Evolutionary conservation across 75 land plant genomes (phyloP).

Genomic region (Sequoia sempervirens): DNA sequence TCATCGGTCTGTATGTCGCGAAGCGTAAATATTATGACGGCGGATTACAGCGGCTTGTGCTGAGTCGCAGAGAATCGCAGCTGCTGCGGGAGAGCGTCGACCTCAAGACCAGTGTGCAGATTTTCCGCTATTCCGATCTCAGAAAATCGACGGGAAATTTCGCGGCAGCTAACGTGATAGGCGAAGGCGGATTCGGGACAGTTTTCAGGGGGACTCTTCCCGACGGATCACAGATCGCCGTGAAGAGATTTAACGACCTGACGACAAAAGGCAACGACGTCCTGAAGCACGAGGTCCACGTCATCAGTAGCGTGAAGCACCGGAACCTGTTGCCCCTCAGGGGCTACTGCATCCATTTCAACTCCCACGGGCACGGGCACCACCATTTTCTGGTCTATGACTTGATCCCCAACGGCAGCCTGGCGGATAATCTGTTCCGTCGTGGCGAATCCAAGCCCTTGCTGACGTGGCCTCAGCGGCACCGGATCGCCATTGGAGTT

Average conservation of each 20-base stretch:
- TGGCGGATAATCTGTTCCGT: neutral
- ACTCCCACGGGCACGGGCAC: neutral
- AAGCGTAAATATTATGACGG: neutral
- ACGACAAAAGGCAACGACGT: slow-evolving; percentile 12
- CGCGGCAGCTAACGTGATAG: slow-evolving; percentile 21
- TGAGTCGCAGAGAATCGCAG: neutral
- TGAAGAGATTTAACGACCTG: slow-evolving; percentile 22
- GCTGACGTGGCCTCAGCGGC: slow-evolving; percentile 1
- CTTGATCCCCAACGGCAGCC: slow-evolving; percentile 10
- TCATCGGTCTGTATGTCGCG: neutral
- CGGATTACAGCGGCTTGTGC: neutral
- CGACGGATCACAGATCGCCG: slow-evolving; percentile 27
- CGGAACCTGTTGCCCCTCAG: slow-evolving; percentile 36
- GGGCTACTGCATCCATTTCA: slow-evolving; percentile 22
- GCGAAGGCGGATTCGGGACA: slow-evolving; percentile 45
- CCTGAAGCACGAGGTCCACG: slow-evolving; percentile 23
- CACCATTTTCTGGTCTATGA: slow-evolving; percentile 11
- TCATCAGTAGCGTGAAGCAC: slow-evolving; percentile 44
- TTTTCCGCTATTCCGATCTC: neutral
- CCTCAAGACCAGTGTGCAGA: neutral
- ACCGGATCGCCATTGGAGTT: slow-evolving; percentile 26
- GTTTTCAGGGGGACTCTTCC: slow-evolving; percentile 34
- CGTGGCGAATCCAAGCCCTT: neutral
- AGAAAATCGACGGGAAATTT: slow-evolving; percentile 19
- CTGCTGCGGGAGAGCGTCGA: neutral